Percentiles rank a stretch among this genome's conserved stretches.
Evolutionary conservation across 2,329 filamentous ascomycete genomes (phyloP).

Genomic region (Arthrobotrys sphaeroides): DNA sequence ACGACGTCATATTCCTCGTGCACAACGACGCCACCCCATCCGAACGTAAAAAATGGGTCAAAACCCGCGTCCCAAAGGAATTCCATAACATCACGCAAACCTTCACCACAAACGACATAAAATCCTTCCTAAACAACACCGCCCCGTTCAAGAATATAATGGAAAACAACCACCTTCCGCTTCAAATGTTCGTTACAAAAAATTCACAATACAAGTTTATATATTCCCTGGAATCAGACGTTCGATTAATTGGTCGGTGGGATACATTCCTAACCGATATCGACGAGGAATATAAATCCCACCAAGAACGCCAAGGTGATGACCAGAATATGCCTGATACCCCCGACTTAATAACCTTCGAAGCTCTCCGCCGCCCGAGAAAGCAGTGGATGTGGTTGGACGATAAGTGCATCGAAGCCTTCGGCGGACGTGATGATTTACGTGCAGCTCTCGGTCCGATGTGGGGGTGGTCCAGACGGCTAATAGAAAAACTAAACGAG

Average conservation of each 20-base stretch:
- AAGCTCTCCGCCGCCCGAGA: background rate
- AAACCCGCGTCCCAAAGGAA: background rate
- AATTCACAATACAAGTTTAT: slow-evolving; percentile 40
- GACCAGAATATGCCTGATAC: slow-evolving; percentile 26
- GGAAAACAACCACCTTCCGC: background rate
- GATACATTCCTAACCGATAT: slow-evolving; percentile 16
- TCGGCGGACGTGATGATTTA: slow-evolving; percentile 13
- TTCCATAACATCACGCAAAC: background rate
- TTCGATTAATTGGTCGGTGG: slow-evolving; percentile 33
- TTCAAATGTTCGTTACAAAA: slow-evolving; percentile 31
- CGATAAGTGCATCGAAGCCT: slow-evolving; percentile 6
- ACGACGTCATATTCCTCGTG: background rate
- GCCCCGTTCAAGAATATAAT: slow-evolving; percentile 1
- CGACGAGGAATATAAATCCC: slow-evolving; percentile 22
- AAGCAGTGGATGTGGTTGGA: slow-evolving; percentile 11
- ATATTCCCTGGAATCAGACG: slow-evolving; percentile 24
- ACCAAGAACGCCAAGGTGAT: background rate
- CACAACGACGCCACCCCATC: background rate
- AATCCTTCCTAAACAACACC: background rate
- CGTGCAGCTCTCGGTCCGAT: slow-evolving; percentile 21
- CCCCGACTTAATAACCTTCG: slow-evolving; percentile 15
- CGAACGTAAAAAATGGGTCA: background rate
- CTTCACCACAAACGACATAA: background rate
- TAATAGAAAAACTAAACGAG: slow-evolving; percentile 33
- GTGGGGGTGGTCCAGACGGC: slow-evolving; percentile 44